phyloP scores from a whole-genome alignment of 495 filamentous ascomycete genomes.

The Tuber calosporum region DNA sequence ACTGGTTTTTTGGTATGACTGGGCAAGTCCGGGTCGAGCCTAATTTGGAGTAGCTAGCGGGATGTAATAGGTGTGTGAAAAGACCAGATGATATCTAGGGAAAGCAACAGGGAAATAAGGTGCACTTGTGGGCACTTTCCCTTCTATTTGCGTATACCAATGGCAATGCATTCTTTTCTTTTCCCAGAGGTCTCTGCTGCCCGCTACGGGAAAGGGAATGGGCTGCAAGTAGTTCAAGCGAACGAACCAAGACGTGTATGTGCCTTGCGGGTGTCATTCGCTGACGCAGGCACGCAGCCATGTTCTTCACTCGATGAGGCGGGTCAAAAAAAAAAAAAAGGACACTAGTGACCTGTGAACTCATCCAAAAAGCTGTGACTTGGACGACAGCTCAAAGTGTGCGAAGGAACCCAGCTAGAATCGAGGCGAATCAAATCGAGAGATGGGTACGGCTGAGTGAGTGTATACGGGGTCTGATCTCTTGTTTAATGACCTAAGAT shows the following conservation, averaged over 20 bases:
- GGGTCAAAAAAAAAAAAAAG: constrained; percentile 21
- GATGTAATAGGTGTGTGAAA: constrained; percentile 12
- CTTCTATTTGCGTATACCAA: constrained; percentile 31
- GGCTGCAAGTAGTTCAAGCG: constrained; percentile 21
- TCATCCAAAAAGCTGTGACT: constrained; percentile 24
- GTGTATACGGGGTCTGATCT: constrained; percentile 17
- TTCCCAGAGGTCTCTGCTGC: not conserved
- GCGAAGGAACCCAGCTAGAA: constrained; percentile 23
- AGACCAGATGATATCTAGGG: constrained; percentile 27
- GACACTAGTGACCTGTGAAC: constrained; percentile 20
- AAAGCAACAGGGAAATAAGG: constrained; percentile 11
- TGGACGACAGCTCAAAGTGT: constrained; percentile 18
- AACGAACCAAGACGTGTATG: constrained; percentile 30
- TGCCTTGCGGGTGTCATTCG: constrained; percentile 36
- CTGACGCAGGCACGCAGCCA: constrained; percentile 28
- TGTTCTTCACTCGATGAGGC: constrained; percentile 11
- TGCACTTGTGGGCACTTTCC: constrained; percentile 19
- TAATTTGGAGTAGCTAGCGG: constrained; percentile 22
- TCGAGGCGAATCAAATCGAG: constrained; percentile 21
- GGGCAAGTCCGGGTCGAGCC: constrained; percentile 23
- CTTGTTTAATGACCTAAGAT: constrained; percentile 18
- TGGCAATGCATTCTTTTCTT: not conserved
- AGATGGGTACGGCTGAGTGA: constrained; percentile 26
- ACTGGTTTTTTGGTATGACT: constrained; percentile 31
- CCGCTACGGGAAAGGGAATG: constrained; percentile 1